Evolutionary conservation across 441 rosid species (phyloP).

Genomic region (Euphorbia celastroides): DNA sequence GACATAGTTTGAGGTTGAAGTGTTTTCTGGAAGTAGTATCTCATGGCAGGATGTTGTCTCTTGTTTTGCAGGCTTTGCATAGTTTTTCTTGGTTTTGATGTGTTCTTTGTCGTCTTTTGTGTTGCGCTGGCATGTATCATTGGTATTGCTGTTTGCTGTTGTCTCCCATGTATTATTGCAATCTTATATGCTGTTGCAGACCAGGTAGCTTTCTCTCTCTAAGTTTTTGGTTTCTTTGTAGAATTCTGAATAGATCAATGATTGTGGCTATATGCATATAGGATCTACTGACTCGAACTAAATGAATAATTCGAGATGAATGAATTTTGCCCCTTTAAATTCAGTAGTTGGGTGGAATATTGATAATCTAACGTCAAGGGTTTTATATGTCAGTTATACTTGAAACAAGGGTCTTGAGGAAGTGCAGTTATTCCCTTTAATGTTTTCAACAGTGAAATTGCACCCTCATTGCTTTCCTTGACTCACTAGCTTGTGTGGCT

Average conservation of each 20-base stretch:
- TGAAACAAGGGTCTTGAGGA: not conserved
- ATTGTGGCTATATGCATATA: not conserved
- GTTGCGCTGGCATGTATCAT: constrained; percentile 94
- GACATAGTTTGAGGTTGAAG: not conserved
- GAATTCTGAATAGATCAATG: not conserved
- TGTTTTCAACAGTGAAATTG: not conserved
- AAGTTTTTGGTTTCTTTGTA: not conserved
- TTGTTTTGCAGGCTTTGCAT: constrained; percentile 82
- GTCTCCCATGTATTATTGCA: constrained; percentile 98
- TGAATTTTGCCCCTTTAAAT: not conserved
- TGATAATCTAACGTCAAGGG: not conserved
- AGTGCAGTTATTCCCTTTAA: not conserved
- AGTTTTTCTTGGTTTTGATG: constrained; percentile 93
- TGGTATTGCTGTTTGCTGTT: constrained; percentile 97
- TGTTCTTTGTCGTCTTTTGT: constrained; percentile 94
- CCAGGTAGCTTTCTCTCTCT: constrained; percentile 58
- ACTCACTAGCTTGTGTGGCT: too few species aligned
- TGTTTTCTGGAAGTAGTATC: constrained; percentile 10
- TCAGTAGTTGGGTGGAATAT: not conserved
- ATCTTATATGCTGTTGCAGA: constrained; percentile 93
- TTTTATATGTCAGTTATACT: not conserved
- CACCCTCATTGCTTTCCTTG: not conserved
- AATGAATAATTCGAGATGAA: not conserved
- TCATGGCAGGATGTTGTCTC: constrained; percentile 18
- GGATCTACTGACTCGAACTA: not conserved